Evolutionary conservation across 2,329 filamentous ascomycete genomes (phyloP).

Genomic region (Metarhizium album): DNA sequence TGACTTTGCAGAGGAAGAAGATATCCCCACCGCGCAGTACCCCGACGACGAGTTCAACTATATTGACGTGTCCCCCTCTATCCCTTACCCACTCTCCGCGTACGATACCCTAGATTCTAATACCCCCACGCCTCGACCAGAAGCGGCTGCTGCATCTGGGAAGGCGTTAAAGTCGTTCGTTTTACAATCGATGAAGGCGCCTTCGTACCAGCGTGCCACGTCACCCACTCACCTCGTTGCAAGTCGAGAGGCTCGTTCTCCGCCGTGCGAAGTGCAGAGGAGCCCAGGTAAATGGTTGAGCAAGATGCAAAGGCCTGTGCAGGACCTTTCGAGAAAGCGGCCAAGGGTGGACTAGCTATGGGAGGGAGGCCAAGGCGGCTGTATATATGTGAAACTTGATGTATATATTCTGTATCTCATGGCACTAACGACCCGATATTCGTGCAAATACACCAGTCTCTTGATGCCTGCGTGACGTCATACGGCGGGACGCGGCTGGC

Average conservation of each 20-base stretch:
- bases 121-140: conserved; percentile 32
- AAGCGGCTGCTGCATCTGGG: conserved; percentile 23
- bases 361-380: conserved; percentile 17
- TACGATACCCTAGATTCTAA: conserved; percentile 30
- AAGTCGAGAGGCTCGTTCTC: conserved; percentile 16
- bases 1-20: conserved; percentile 20
- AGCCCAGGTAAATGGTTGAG: conserved; percentile 35
- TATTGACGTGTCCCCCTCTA: conserved; percentile 12
- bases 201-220: conserved; percentile 23
- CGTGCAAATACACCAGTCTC: not conserved
- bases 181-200: conserved; percentile 18
- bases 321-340: conserved; percentile 30
- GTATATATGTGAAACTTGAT: conserved; percentile 28
- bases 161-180: conserved; percentile 24
- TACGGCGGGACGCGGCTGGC: not conserved
- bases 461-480: not conserved
- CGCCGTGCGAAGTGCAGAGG: conserved; percentile 24
- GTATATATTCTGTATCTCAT: conserved; percentile 28
- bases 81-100: conserved; percentile 6
- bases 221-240: conserved; percentile 24
- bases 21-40: conserved; percentile 28
- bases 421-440: conserved; percentile 11
- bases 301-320: conserved; percentile 36
- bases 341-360: conserved; percentile 28
- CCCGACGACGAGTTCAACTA: conserved; percentile 26